phyloP scores from a whole-genome alignment of 495 filamentous ascomycete species.

The Podospora tetraspora region DNA sequence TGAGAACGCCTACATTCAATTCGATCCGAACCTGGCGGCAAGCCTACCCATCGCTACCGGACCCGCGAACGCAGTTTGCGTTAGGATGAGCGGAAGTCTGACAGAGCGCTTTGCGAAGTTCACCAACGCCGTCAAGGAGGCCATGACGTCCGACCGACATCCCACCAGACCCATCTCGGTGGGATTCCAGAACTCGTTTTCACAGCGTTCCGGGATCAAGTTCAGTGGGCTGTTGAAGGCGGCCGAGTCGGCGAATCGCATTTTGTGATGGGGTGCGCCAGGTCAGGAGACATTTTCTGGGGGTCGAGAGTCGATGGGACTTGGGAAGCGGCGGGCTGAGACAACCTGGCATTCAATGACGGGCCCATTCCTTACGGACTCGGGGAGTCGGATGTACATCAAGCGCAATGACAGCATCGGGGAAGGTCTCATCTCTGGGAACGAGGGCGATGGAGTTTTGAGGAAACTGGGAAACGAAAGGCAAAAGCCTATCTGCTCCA shows the following conservation, averaged over 20 bases:
- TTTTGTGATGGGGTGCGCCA: neutral
- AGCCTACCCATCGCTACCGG: too few species aligned
- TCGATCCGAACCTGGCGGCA: neutral
- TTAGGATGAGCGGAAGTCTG: too few species aligned
- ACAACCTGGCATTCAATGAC: neutral
- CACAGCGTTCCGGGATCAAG: neutral
- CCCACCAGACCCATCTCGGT: neutral
- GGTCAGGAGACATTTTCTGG: neutral
- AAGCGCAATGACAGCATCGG: neutral
- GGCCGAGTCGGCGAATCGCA: neutral
- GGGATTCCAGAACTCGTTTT: neutral
- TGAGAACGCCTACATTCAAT: neutral
- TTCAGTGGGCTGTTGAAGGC: neutral
- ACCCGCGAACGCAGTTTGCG: too few species aligned
- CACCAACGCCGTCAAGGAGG: neutral
- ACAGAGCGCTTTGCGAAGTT: neutral
- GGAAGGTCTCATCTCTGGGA: neutral
- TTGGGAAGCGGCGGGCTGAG: neutral
- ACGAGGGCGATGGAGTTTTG: neutral
- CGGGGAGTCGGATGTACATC: neutral
- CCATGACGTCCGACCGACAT: neutral
- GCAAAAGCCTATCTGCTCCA: neutral
- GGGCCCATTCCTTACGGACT: neutral
- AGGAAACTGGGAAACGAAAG: neutral
- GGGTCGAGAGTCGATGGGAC: neutral